Percentiles rank a stretch among this genome's conserved stretches.
Conservation (phyloP, 2,329 filamentous ascomycete species). For the Alternaria ventricosa region DNA sequence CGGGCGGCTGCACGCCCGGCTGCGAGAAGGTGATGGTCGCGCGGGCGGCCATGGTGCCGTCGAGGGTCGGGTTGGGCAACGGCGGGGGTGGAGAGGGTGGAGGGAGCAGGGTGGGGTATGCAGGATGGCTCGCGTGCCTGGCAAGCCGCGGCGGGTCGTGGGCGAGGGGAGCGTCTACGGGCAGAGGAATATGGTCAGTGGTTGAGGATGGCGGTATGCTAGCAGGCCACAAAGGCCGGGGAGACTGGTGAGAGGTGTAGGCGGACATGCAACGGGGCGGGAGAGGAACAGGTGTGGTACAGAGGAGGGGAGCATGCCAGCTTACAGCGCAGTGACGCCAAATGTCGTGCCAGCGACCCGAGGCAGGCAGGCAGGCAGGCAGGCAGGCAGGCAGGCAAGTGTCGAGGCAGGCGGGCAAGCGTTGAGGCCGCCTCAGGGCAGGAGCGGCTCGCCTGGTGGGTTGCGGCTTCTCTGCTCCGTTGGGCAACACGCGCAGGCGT, state of each 20-base stretch:
- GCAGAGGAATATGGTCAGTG: slow-evolving; percentile 36
- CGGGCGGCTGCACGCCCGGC: slow-evolving; percentile 67
- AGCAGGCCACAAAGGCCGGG: slow-evolving; percentile 22
- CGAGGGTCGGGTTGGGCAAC: neutral
- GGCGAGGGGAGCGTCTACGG: slow-evolving; percentile 18
- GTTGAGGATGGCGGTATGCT: slow-evolving; percentile 26
- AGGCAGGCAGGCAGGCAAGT: neutral
- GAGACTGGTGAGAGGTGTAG: slow-evolving; percentile 21
- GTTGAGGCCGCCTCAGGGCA: slow-evolving; percentile 10
- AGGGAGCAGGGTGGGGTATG: neutral
- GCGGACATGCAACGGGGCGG: slow-evolving; percentile 25
- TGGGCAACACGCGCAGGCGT: slow-evolving; percentile 3
- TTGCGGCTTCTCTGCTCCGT: slow-evolving; percentile 19
- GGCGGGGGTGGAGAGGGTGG: neutral
- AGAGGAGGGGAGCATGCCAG: slow-evolving; percentile 15
- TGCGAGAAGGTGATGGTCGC: slow-evolving; percentile 68
- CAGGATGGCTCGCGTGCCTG: slow-evolving; percentile 24
- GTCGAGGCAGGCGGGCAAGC: neutral
- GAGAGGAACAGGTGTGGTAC: slow-evolving; percentile 21
- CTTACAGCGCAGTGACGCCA: slow-evolving; percentile 7
- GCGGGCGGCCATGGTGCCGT: slow-evolving; percentile 26
- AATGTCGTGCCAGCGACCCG: neutral
- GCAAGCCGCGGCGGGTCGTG: slow-evolving; percentile 12
- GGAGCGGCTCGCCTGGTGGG: slow-evolving; percentile 10
- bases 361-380: neutral